Evolutionary conservation across 352 stramenopile species (phyloP).

Genomic region (Globisporangium nagaii): DNA sequence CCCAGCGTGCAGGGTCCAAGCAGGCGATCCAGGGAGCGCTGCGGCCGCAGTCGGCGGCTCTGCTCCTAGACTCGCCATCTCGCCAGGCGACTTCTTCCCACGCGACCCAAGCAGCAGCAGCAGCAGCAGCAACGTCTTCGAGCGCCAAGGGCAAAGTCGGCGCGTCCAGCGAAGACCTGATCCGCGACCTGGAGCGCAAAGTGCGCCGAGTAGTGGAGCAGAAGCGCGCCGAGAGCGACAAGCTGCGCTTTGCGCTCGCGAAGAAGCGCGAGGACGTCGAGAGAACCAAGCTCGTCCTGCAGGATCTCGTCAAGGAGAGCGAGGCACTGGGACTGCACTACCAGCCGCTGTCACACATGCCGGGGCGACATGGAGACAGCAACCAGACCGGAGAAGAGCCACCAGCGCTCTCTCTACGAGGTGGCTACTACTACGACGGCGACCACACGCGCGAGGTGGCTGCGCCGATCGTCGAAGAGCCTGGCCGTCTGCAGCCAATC

Average conservation of each 20-base stretch:
- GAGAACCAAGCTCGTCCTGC: conserved; percentile 51
- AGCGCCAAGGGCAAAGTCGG: conserved; percentile 47
- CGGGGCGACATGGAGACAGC: not conserved
- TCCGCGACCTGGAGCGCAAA: conserved; percentile 67
- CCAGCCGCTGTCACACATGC: not conserved
- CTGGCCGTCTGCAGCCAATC: conserved; percentile 60
- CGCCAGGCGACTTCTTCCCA: not conserved
- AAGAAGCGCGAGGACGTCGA: conserved; percentile 71
- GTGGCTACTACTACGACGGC: not conserved
- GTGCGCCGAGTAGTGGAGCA: conserved; percentile 76
- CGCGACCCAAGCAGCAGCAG: not conserved
- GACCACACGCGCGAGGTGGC: not conserved
- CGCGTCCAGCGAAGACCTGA: conserved; percentile 68
- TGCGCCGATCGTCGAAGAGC: conserved; percentile 37
- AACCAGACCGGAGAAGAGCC: conserved; percentile 20
- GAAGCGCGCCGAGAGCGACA: conserved; percentile 74
- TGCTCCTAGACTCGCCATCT: conserved; percentile 15
- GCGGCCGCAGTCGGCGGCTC: conserved; percentile 32
- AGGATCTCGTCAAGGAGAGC: conserved; percentile 77
- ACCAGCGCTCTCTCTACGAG: not conserved
- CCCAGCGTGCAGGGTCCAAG: not conserved
- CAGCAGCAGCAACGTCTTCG: not conserved
- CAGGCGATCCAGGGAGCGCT: conserved; percentile 26
- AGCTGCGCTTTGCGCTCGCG: conserved; percentile 52
- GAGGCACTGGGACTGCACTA: conserved; percentile 64